Evolutionary conservation across 192 early-diverging fungal species (phyloP).

Genomic region (Backusella psychrophila): DNA sequence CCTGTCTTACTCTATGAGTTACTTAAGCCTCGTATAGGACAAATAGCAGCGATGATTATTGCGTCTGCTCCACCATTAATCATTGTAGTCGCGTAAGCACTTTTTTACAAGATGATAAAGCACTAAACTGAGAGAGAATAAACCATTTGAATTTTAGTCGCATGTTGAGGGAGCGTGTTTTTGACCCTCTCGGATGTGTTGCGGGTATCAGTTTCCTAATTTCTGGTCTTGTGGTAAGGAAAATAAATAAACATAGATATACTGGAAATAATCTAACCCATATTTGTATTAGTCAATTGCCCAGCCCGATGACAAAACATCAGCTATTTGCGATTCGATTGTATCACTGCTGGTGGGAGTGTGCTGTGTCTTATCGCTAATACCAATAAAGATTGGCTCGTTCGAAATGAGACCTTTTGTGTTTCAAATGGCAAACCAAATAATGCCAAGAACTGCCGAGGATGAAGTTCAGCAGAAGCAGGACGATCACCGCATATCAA

Average conservation of each 20-base stretch:
- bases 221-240: conserved; percentile 31
- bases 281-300: conserved; percentile 30
- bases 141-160: conserved; percentile 13
- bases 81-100: conserved; percentile 28
- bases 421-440: conserved; percentile 30
- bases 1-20: conserved; percentile 30
- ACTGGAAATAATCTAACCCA: neutral
- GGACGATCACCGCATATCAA: conserved; percentile 18
- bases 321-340: conserved; percentile 28
- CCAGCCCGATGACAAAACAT: conserved; percentile 25
- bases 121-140: neutral
- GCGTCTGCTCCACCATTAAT: conserved; percentile 27
- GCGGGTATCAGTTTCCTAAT: conserved; percentile 34
- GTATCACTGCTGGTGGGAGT: conserved; percentile 25
- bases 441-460: conserved; percentile 28
- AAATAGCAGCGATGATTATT: conserved; percentile 34
- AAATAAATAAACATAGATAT: neutral
- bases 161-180: conserved; percentile 20
- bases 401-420: conserved; percentile 27
- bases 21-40: conserved; percentile 26
- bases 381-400: conserved; percentile 22
- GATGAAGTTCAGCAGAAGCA: conserved; percentile 9
- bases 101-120: neutral
- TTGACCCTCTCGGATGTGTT: conserved; percentile 29
- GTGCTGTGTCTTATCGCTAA: conserved; percentile 26